phyloP scores from a whole-genome alignment of 2,329 filamentous ascomycete species.

The Didymella pinodella region DNA sequence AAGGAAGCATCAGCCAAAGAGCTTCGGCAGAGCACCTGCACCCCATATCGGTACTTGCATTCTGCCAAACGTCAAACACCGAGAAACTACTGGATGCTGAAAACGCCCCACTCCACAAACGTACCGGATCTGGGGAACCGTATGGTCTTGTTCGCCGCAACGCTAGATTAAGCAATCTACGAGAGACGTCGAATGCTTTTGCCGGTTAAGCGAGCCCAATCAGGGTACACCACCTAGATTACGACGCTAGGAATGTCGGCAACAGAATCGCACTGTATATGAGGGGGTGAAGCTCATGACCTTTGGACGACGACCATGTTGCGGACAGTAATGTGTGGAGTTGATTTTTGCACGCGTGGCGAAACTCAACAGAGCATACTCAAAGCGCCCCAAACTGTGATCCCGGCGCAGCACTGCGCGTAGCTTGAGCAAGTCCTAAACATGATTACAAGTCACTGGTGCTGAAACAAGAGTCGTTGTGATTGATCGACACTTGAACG shows the following conservation, averaged over 20 bases:
- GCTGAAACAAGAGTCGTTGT: too few relatives aligned
- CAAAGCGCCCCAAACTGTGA: not conserved
- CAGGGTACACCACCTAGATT: not conserved
- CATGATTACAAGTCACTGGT: too few relatives aligned
- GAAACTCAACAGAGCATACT: not conserved
- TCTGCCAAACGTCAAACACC: not conserved
- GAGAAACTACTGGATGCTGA: not conserved
- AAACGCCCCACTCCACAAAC: not conserved
- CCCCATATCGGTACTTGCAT: not conserved
- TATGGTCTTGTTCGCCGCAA: conserved; percentile 8
- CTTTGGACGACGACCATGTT: not conserved
- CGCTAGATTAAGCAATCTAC: conserved; percentile 15
- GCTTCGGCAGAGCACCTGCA: conserved; percentile 3
- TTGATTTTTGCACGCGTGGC: not conserved
- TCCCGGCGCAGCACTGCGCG: not conserved
- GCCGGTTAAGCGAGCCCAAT: conserved; percentile 11
- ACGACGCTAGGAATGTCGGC: conserved; percentile 11
- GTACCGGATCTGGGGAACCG: conserved; percentile 1
- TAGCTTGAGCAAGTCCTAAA: too few relatives aligned
- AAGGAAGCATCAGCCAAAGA: not conserved
- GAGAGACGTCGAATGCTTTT: conserved; percentile 11
- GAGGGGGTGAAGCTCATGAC: not conserved
- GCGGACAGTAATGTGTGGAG: not conserved
- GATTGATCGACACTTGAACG: too few relatives aligned
- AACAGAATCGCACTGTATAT: not conserved